Evolutionary conservation across 495 filamentous ascomycete species (phyloP).

Genomic region (Neurospora terricola): DNA sequence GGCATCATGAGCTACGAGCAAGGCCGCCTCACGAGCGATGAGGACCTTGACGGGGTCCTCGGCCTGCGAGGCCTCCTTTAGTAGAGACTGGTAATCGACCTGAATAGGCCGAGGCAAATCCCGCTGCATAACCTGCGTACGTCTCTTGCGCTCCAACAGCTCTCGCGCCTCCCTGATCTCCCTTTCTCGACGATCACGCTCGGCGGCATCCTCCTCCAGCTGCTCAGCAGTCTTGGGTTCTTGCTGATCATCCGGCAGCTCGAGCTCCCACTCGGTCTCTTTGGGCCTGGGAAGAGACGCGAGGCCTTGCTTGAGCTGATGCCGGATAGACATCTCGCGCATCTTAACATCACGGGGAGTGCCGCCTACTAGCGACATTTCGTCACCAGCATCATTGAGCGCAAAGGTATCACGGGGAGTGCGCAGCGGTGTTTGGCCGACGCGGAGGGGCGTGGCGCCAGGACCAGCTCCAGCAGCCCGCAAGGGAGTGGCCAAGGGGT

Average conservation of each 20-base stretch:
- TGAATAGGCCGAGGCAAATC: constrained; percentile 66
- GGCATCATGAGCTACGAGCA: constrained; percentile 74
- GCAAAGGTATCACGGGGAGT: constrained; percentile 87
- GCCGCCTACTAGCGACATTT: constrained; percentile 58
- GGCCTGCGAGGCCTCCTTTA: constrained; percentile 44
- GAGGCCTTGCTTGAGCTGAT: constrained; percentile 62
- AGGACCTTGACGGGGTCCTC: constrained; percentile 34
- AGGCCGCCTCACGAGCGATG: constrained; percentile 65
- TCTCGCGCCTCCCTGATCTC: constrained; percentile 62
- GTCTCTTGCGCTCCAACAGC: constrained; percentile 65
- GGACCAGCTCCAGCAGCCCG: constrained; percentile 56
- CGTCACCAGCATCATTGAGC: constrained; percentile 60
- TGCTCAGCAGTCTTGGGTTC: constrained; percentile 47
- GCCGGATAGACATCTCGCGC: constrained; percentile 58
- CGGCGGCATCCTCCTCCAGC: constrained; percentile 72
- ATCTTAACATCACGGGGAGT: constrained; percentile 72
- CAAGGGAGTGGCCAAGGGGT: constrained; percentile 89
- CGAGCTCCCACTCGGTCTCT: constrained; percentile 82
- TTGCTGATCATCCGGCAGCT: constrained; percentile 74
- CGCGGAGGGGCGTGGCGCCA: constrained; percentile 61
- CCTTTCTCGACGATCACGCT: constrained; percentile 62
- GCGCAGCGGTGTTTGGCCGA: constrained; percentile 77
- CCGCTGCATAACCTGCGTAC: constrained; percentile 82
- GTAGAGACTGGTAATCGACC: constrained; percentile 60
- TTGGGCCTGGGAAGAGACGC: constrained; percentile 86